These are phyloP conservation scores for Hypoxylon lienhwacheense DNA, from an alignment of 495 filamentous ascomycete genomes.

Conservation along the genomic window DNA sequence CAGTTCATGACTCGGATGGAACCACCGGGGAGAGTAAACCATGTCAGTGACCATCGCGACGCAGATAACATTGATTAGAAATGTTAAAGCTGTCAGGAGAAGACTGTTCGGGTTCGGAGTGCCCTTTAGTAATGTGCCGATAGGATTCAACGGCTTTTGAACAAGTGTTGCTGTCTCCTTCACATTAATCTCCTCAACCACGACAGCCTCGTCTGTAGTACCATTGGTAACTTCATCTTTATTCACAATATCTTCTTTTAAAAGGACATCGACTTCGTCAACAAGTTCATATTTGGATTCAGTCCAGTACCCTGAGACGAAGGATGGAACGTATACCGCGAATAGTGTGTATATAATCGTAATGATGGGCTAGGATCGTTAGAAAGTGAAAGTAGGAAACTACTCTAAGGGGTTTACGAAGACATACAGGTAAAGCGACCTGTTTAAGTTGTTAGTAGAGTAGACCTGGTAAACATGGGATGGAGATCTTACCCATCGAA, in stretches of 20 bases:
- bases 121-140: constrained; percentile 73
- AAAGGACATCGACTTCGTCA: constrained; percentile 61
- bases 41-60: constrained; percentile 71
- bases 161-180: constrained; percentile 53
- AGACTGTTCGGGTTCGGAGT: constrained; percentile 67
- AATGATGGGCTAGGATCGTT: constrained; percentile 56
- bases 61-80: constrained; percentile 68
- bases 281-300: constrained; percentile 62
- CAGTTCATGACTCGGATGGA: constrained; percentile 71
- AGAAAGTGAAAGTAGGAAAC: constrained; percentile 9
- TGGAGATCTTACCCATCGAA: constrained; percentile 74
- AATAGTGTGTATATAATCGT: constrained; percentile 69
- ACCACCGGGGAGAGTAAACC: constrained; percentile 65
- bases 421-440: constrained; percentile 44
- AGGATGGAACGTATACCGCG: constrained; percentile 71
- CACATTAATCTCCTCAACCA: constrained; percentile 53
- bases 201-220: constrained; percentile 36
- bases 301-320: constrained; percentile 59
- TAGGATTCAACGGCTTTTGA: constrained; percentile 46
- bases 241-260: constrained; percentile 54
- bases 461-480: not conserved
- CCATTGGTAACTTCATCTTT: constrained; percentile 36
- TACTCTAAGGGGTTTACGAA: too few species aligned
- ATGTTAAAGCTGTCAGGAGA: constrained; percentile 60
- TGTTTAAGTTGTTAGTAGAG: constrained; percentile 21